These are phyloP conservation scores for Yamadazyma tumulicola DNA, from an alignment of 805 yeast species.

Conservation along the genomic window DNA sequence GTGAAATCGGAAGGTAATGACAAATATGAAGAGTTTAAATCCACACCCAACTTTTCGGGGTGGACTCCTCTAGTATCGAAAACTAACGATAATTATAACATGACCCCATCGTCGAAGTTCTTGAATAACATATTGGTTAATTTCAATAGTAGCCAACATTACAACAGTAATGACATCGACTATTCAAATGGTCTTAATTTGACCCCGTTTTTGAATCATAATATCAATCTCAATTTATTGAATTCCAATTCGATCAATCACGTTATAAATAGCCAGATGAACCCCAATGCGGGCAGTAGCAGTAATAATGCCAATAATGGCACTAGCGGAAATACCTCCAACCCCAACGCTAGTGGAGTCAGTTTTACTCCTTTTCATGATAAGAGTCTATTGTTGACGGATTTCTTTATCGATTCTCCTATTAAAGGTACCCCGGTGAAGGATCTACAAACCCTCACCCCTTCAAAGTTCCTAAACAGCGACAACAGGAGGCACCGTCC, in stretches of 20 bases:
- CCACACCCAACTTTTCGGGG: constrained; percentile 21
- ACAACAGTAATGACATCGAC: constrained; percentile 17
- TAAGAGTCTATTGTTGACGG: constrained; percentile 37
- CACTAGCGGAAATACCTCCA: neutral
- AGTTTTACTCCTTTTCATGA: constrained; percentile 41
- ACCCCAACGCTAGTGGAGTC: neutral
- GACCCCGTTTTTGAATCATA: constrained; percentile 41
- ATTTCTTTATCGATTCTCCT: constrained; percentile 45
- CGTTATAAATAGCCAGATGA: neutral
- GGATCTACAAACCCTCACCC: constrained; percentile 37
- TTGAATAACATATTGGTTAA: constrained; percentile 15
- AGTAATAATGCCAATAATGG: constrained; percentile 1
- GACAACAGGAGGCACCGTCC: constrained; percentile 17
- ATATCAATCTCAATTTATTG: constrained; percentile 18
- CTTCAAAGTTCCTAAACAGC: constrained; percentile 31
- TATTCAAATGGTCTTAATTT: constrained; percentile 35
- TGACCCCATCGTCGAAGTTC: constrained; percentile 35
- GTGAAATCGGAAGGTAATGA: neutral
- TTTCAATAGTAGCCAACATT: constrained; percentile 14
- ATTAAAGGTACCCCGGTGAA: constrained; percentile 33
- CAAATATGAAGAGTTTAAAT: constrained; percentile 8
- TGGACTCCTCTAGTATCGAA: constrained; percentile 44
- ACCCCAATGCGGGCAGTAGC: neutral
- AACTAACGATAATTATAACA: constrained; percentile 33
- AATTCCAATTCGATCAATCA: constrained; percentile 12